Percentiles rank a stretch among this genome's conserved stretches.
These are phyloP conservation scores for Voacanga thouarsii DNA, from an alignment of 257 asterid genomes.

Conservation along the genomic window DNA sequence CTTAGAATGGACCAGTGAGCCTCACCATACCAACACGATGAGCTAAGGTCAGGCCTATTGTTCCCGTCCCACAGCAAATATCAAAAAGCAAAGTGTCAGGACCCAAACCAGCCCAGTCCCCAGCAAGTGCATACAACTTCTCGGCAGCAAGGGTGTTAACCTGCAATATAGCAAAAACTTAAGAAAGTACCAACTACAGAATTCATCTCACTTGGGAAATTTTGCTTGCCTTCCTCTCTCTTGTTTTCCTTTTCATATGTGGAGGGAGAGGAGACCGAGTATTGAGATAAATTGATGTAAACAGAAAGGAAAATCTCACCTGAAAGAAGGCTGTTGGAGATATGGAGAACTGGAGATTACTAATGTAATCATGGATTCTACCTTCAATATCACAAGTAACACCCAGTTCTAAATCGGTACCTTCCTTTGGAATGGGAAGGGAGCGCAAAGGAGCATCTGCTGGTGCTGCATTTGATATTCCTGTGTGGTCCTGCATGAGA, in stretches of 20 bases:
- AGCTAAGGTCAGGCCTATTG: constrained; percentile 89
- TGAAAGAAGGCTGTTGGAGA: constrained; percentile 99
- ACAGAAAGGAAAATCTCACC: constrained; percentile 37
- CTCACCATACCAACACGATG: constrained; percentile 99
- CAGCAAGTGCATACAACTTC: constrained; percentile 87
- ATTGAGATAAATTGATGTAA: not conserved
- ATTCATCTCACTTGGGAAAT: constrained; percentile 1
- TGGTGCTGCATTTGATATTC: constrained; percentile 97
- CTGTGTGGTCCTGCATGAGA: constrained; percentile 75
- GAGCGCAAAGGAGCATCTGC: constrained; percentile 75
- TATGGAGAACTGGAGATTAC: constrained; percentile 71
- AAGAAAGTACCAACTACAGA: not conserved
- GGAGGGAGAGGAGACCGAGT: not conserved
- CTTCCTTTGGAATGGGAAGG: constrained; percentile 47
- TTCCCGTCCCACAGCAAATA: constrained; percentile 97
- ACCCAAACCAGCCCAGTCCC: constrained; percentile 94
- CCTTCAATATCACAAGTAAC: constrained; percentile 60
- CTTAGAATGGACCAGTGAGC: constrained; percentile 33
- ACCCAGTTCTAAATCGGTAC: constrained; percentile 37
- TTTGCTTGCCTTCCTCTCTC: not conserved
- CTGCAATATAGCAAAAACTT: constrained; percentile 41
- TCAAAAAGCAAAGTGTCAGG: constrained; percentile 93
- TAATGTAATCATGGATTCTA: constrained; percentile 81
- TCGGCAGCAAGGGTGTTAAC: constrained; percentile 98
- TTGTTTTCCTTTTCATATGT: not conserved